Evolutionary conservation across 305 asterid species (phyloP), one percentile per base, ranked within the genome.

Genomic region (Salvia sclarea): DNA sequence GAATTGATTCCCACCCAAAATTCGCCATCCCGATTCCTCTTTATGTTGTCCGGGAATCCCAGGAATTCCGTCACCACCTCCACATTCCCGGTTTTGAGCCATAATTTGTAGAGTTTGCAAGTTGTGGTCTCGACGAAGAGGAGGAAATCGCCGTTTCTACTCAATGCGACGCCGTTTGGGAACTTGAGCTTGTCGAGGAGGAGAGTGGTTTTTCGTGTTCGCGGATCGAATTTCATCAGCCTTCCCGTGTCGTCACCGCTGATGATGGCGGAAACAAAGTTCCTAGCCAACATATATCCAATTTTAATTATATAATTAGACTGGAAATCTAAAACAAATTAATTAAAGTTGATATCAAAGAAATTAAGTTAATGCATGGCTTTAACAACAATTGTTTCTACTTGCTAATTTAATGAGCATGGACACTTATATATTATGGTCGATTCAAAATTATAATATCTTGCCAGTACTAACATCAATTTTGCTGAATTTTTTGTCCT

Each of bases 1-100:
- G 91, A 76, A 64, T 85, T 69, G 63, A 86, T 74, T 38, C 88
- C 98, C 14, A 87, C 90, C 95, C 96, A 91, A 63, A 89, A 91
- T 30, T 82, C 95, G 0, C 94, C 98, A 1, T 80, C 69, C n/a
- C 6, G 6, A 14, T 76, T 91, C 70, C 88, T 64, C 69, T 69
- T 85, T 8, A 91, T 77, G 68, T 89, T 91, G 75, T 91, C 96
- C 0, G 96, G 98, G 24, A 79, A 84, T 18, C 98, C 96, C 0
- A 82, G 80, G n/a, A 92, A 74, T 3, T 74, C 69, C 10, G 79
- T 68, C 1, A 86, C 12, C 3, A 78, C 54, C 45, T 87, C 86
- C 0, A 84, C 61, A 0, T 16, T 66, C 7, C 84, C 87, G 0
- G 85, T 53, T 44, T 78, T 75, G 5, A 91, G 82, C 96, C 95